phyloP scores from a whole-genome alignment of 2,329 filamentous ascomycete genomes.

The Nannizziopsis barbatae region DNA sequence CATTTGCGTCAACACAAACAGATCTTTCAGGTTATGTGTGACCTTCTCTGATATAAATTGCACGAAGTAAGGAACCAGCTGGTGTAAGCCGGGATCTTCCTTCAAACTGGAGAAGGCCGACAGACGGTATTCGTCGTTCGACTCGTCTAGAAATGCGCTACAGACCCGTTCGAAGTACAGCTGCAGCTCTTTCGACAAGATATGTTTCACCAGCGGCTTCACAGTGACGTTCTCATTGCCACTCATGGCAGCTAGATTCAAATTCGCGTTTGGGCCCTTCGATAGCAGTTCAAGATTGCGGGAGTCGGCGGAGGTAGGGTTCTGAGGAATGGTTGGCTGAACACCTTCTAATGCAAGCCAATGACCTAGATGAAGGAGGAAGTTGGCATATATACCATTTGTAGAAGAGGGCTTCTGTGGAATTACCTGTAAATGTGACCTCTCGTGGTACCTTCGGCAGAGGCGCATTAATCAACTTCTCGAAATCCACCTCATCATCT shows the following conservation, averaged over 20 bases:
- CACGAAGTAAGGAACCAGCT: constrained; percentile 91
- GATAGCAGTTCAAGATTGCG: constrained; percentile 74
- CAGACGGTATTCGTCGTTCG: constrained; percentile 72
- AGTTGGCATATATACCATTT: neutral
- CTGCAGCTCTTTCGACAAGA: constrained; percentile 88
- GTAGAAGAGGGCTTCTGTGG: neutral
- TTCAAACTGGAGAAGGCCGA: constrained; percentile 76
- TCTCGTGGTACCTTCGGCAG: constrained; percentile 90
- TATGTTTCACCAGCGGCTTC: constrained; percentile 88
- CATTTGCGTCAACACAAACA: constrained; percentile 81
- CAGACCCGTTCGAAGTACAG: constrained; percentile 96
- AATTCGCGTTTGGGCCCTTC: constrained; percentile 81
- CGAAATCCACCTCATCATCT: constrained; percentile 96
- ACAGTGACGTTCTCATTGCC: constrained; percentile 74
- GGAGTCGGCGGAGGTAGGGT: constrained; percentile 76
- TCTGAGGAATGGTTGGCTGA: constrained; percentile 91
- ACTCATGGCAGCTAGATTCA: constrained; percentile 68
- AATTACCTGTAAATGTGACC: constrained; percentile 74
- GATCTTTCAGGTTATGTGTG: constrained; percentile 81
- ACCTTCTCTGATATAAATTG: constrained; percentile 94
- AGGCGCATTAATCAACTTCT: constrained; percentile 95
- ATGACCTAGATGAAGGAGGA: constrained; percentile 53
- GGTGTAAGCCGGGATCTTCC: constrained; percentile 85
- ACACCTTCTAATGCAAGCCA: constrained; percentile 98
- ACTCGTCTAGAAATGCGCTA: constrained; percentile 69